A percentile compares a stretch with the other conserved stretches of the same genome.
phyloP scores from a whole-genome alignment of 2,329 filamentous ascomycete genomes.

The Lachnellula arida region DNA sequence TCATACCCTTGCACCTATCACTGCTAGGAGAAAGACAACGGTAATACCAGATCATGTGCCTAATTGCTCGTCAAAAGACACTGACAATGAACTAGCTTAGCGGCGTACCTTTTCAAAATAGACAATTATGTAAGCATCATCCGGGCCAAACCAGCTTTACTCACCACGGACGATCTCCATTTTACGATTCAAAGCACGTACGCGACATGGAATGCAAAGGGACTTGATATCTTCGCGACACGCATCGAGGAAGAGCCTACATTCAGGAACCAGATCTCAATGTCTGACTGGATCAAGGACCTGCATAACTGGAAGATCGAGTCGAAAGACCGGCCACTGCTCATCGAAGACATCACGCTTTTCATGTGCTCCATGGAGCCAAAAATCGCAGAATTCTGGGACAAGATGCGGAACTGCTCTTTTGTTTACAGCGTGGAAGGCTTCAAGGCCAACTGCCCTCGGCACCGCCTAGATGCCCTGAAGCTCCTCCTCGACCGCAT shows the following conservation, averaged over 20 bases:
- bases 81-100: constrained; percentile 28
- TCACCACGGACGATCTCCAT: constrained; percentile 37
- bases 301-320: background rate
- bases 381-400: constrained; percentile 2
- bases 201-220: constrained; percentile 36
- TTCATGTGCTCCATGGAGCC: constrained; percentile 23
- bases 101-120: constrained; percentile 35
- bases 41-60: constrained; percentile 6
- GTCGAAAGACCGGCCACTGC: constrained; percentile 5
- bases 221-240: constrained; percentile 35
- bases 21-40: constrained; percentile 35
- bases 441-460: background rate
- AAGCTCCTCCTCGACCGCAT: constrained; percentile 18
- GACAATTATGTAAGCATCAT: constrained; percentile 36
- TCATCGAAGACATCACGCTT: constrained; percentile 27
- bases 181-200: constrained; percentile 33
- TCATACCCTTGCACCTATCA: constrained; percentile 34
- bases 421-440: background rate
- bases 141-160: constrained; percentile 30
- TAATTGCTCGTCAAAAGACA: background rate
- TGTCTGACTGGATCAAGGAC: constrained; percentile 16
- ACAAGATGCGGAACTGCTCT: background rate
- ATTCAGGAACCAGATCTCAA: constrained; percentile 23
- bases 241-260: constrained; percentile 33
- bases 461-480: constrained; percentile 13